Conservation (phyloP, 176 grass and related monocot genomes). For the Juncus inflexus region DNA sequence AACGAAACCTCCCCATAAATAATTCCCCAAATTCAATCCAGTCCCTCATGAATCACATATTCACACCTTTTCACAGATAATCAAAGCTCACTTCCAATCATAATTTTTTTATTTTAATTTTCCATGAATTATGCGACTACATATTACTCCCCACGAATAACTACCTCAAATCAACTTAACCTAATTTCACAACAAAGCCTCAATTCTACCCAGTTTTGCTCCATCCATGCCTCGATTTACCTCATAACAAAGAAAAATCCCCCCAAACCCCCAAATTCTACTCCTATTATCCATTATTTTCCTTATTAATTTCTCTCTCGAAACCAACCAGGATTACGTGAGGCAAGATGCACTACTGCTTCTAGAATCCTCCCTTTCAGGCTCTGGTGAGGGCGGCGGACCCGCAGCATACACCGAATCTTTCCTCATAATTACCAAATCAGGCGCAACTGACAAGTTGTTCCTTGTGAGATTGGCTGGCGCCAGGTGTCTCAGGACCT, state of each 20-base stretch:
- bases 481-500: slow-evolving; percentile 85
- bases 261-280: background rate
- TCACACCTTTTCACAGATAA: too few relatives aligned
- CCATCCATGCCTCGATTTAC: background rate
- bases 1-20: too few relatives aligned
- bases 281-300: background rate
- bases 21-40: too few relatives aligned
- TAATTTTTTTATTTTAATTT: too few relatives aligned
- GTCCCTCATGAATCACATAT: too few relatives aligned
- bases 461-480: slow-evolving; percentile 80
- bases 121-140: too few relatives aligned
- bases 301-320: slow-evolving; percentile 1
- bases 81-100: too few relatives aligned
- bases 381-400: slow-evolving; percentile 60
- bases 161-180: too few relatives aligned
- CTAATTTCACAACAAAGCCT: too few relatives aligned
- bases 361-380: slow-evolving; percentile 88
- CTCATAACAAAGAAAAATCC: background rate
- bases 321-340: slow-evolving; percentile 75
- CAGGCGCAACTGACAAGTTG: slow-evolving; percentile 73
- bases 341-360: slow-evolving; percentile 91
- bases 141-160: too few relatives aligned
- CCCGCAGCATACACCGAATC: slow-evolving; percentile 73
- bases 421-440: slow-evolving; percentile 80
- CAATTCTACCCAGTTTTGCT: too few relatives aligned